Percentiles rank a stretch among this genome's conserved stretches.
phyloP scores from a whole-genome alignment of 1,284 basidiomycete genomes.

The Amylostereum areolatum region DNA sequence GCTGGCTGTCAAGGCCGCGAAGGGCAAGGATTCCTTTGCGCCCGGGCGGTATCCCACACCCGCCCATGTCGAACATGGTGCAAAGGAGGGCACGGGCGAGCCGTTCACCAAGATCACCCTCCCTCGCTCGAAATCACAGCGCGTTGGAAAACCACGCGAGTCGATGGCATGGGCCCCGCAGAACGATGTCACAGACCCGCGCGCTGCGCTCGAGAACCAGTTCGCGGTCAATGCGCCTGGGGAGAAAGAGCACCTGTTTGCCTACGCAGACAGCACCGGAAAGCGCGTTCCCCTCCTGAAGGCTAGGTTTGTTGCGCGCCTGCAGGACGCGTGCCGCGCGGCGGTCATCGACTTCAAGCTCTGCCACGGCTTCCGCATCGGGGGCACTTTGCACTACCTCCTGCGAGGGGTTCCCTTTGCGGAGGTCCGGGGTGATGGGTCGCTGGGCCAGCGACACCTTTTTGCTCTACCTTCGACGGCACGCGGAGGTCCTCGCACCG shows the following conservation, averaged over 20 bases:
- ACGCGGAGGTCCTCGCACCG: conserved; percentile 15
- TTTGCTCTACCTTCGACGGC: conserved; percentile 12
- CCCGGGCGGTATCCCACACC: no score
- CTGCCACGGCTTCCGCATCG: conserved; percentile 33
- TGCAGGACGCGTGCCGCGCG: conserved; percentile 14
- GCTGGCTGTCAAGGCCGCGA: conserved; percentile 30
- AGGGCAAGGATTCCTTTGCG: no score
- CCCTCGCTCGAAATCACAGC: no score
- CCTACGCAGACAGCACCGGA: conserved; percentile 7
- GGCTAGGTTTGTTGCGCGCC: conserved; percentile 16
- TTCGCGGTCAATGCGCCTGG: conserved; percentile 23
- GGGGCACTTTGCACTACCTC: conserved; percentile 32
- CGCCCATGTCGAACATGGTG: no score
- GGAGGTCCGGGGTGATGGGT: conserved; percentile 25
- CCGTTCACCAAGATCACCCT: no score
- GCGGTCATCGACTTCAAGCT: conserved; percentile 14
- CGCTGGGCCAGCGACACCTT: conserved; percentile 30
- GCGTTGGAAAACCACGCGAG: conserved; percentile 25
- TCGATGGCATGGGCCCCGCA: conserved; percentile 11
- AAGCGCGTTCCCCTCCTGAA: conserved; percentile 22
- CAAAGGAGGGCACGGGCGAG: no score
- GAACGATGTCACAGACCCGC: conserved; percentile 20
- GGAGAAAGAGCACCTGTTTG: conserved; percentile 5
- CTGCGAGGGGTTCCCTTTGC: conserved; percentile 29
- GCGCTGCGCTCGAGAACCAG: conserved; percentile 21